These are phyloP conservation scores for Monosporascus sp. DNA, from an alignment of 2,329 filamentous ascomycete genomes.

Conservation along the genomic window DNA sequence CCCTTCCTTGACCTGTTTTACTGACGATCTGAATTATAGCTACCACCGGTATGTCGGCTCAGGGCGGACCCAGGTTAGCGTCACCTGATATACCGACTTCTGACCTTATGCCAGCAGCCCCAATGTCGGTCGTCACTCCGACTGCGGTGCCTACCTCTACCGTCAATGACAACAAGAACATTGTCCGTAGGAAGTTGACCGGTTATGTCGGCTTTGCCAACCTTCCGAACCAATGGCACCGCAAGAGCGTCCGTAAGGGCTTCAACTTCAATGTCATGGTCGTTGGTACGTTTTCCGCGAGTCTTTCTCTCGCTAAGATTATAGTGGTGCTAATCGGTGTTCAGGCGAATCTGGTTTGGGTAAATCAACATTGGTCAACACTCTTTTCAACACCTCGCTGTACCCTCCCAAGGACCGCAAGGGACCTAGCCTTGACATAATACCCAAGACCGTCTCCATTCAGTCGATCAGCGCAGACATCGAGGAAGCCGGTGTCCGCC, in stretches of 20 bases:
- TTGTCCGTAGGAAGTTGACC: constrained; percentile 95
- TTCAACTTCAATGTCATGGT: constrained; percentile 99
- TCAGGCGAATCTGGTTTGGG: constrained; percentile 96
- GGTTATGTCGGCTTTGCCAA: constrained; percentile 99
- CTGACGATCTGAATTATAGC: constrained; percentile 36
- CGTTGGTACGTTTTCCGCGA: constrained; percentile 65
- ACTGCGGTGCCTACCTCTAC: constrained; percentile 31
- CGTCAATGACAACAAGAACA: constrained; percentile 76
- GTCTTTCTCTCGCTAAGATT: background rate
- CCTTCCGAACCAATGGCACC: constrained; percentile 99
- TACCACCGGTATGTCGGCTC: constrained; percentile 32
- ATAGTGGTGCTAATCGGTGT: constrained; percentile 4
- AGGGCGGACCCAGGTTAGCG: constrained; percentile 37
- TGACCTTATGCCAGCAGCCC: constrained; percentile 23
- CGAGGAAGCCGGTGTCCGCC: constrained; percentile 95
- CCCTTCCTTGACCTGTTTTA: constrained; percentile 6
- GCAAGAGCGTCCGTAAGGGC: constrained; percentile 99
- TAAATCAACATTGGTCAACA: constrained; percentile 99
- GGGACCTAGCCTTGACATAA: constrained; percentile 93
- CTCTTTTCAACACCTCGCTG: constrained; percentile 97
- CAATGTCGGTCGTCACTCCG: constrained; percentile 33
- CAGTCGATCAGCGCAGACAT: constrained; percentile 95
- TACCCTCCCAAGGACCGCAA: constrained; percentile 99
- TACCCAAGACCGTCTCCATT: constrained; percentile 95
- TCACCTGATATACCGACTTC: constrained; percentile 32